Evolutionary conservation across 2,329 filamentous ascomycete genomes (phyloP), one percentile per base, ranked within the genome.

Genomic region (Fusarium dlaminii): DNA sequence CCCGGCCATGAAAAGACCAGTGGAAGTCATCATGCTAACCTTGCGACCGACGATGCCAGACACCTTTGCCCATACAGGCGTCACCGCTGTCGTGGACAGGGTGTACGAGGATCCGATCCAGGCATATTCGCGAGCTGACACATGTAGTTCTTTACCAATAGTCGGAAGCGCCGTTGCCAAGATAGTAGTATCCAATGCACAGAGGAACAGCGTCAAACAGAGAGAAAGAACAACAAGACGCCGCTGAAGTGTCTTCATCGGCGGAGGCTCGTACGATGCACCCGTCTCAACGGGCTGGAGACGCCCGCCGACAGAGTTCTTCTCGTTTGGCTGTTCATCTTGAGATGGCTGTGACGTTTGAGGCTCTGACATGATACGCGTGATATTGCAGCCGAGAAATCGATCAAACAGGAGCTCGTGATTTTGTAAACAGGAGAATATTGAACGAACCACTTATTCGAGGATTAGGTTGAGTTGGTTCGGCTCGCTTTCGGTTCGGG

Each of bases 31-130:
- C 14, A 82, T 80, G 2, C 82, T 77, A 29, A 79, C 82, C 34
- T 86, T 83, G 3, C 89, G 82, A 12, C 89, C 88, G 54, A 87
- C 88, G 7, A 89, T 82, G 65, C 89, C 83, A 18, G 85, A 82
- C 0, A 87, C 58, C 72, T 89, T 86, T 2, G 86, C 87, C 68
- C 84, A 85, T 0, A 80, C 68, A 1, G 76, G 77, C 8, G 71
- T 76, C 10, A 73, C 66, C 2, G 75, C 71, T 18, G 75, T 78
- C 4, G 68, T 78, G 2, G 79, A 64, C 3, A 80, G 48, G 2
- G 77, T 78, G 13, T 79, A 79, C 1, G 74, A 72, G 17, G 74
- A 79, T 8, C 75, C 73, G 7, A 81, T 74, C 79, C 79, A 81
- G 10, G 76, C 75, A 65, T 80, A 81, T 18, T 78, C 68, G 4